Conservation (phyloP, 2,329 filamentous ascomycete species). For the Paraphoma chrysanthemicola region DNA sequence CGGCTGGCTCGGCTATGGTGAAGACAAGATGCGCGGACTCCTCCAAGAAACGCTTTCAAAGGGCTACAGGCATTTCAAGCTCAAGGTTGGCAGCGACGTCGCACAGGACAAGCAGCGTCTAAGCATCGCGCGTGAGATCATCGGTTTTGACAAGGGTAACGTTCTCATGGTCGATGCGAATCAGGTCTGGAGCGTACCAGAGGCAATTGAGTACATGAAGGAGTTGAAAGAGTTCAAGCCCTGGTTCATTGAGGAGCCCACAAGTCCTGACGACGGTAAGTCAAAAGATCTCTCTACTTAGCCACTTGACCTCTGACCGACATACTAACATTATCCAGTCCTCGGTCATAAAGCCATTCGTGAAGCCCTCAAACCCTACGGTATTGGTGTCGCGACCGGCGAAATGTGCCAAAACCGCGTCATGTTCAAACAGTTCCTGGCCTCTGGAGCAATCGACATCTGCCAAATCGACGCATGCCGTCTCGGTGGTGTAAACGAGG, state of each 20-base stretch:
- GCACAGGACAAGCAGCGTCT: slow-evolving; percentile 75
- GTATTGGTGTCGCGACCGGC: slow-evolving; percentile 86
- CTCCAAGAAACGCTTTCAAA: slow-evolving; percentile 75
- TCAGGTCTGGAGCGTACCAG: slow-evolving; percentile 89
- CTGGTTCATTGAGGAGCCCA: slow-evolving; percentile 96
- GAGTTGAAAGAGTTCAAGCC: slow-evolving; percentile 82
- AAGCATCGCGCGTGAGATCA: slow-evolving; percentile 76
- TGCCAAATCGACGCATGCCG: slow-evolving; percentile 92
- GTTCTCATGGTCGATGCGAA: slow-evolving; percentile 94
- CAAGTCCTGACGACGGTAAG: slow-evolving; percentile 76
- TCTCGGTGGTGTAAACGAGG: slow-evolving; percentile 89
- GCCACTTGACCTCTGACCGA: background rate
- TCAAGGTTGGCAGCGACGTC: slow-evolving; percentile 81
- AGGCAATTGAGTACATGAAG: slow-evolving; percentile 87
- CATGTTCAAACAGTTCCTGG: slow-evolving; percentile 90
- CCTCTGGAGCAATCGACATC: slow-evolving; percentile 80
- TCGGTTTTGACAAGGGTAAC: slow-evolving; percentile 83
- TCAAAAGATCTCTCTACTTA: background rate
- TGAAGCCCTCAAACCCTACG: slow-evolving; percentile 75
- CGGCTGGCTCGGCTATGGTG: slow-evolving; percentile 89
- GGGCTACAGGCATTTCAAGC: slow-evolving; percentile 87
- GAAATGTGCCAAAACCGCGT: slow-evolving; percentile 97
- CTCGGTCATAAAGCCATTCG: slow-evolving; percentile 86
- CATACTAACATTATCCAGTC: slow-evolving; percentile 52
- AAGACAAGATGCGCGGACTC: slow-evolving; percentile 82